Evolutionary conservation across 164 flowering plant genomes (phyloP).

Genomic region (Stephania japonica): DNA sequence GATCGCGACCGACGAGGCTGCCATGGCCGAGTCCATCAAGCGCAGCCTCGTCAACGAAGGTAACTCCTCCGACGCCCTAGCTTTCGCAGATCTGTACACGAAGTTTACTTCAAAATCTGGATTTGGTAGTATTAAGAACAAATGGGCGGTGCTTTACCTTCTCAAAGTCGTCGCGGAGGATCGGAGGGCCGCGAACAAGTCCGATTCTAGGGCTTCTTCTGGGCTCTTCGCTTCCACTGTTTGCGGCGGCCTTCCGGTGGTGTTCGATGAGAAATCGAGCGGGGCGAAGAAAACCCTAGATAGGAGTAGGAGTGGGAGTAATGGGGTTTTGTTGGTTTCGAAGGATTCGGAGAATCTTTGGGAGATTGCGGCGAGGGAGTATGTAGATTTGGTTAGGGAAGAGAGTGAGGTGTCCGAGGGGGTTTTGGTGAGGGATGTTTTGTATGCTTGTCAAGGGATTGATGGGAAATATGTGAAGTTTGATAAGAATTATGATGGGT

Average conservation of each 20-base stretch:
- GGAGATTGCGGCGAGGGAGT: conserved; percentile 74
- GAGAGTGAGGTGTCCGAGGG: conserved; percentile 79
- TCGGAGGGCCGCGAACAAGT: conserved; percentile 22
- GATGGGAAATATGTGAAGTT: conserved; percentile 83
- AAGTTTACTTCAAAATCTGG: conserved; percentile 68
- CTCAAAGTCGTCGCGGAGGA: conserved; percentile 77
- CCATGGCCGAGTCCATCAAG: conserved; percentile 90
- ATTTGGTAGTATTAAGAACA: conserved; percentile 60
- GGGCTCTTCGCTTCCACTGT: conserved; percentile 25
- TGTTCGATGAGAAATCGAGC: conserved; percentile 21
- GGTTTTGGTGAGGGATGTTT: conserved; percentile 84
- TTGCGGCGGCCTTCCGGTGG: conserved; percentile 44
- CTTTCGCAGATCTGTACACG: conserved; percentile 77
- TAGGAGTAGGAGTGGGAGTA: conserved; percentile 28
- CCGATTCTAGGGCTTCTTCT: conserved; percentile 25
- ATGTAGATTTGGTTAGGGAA: conserved; percentile 55
- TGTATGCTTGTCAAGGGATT: conserved; percentile 93
- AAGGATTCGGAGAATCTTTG: conserved; percentile 78
- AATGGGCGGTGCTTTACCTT: conserved; percentile 83
- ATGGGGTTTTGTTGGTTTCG: conserved; percentile 68
- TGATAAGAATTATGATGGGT: conserved; percentile 50
- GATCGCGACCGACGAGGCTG: conserved; percentile 62
- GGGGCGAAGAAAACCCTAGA: conserved; percentile 16
- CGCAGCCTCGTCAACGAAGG: conserved; percentile 79
- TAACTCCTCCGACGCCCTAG: conserved; percentile 77